Percentiles rank a stretch among this genome's conserved stretches.
Conservation (phyloP, 2,329 filamentous ascomycete genomes). For the Claviceps paspali region DNA sequence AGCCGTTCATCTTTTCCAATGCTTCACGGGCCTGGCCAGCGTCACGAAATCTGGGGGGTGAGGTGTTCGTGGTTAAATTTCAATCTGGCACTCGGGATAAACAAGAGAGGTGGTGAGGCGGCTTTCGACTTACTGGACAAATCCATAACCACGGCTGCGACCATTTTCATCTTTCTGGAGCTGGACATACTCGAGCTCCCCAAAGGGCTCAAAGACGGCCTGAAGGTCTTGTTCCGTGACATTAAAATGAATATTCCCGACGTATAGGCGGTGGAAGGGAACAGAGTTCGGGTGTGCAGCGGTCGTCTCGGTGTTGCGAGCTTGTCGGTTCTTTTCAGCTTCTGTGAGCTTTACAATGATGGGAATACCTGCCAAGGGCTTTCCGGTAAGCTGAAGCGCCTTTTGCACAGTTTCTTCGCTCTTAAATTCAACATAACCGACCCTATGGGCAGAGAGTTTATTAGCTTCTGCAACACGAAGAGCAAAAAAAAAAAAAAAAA, state of each 20-base stretch:
- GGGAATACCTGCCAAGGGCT: slow-evolving; percentile 95
- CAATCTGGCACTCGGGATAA: background rate
- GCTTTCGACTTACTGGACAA: slow-evolving; percentile 69
- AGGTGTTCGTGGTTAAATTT: background rate
- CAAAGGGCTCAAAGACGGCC: slow-evolving; percentile 95
- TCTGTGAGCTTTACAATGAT: slow-evolving; percentile 98
- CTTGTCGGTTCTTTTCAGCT: slow-evolving; percentile 97
- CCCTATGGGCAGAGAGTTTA: slow-evolving; percentile 41
- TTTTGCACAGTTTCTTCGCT: slow-evolving; percentile 84
- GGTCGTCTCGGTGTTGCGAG: slow-evolving; percentile 60
- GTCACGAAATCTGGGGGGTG: slow-evolving; percentile 59
- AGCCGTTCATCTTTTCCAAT: slow-evolving; percentile 97
- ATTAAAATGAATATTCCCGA: slow-evolving; percentile 99
- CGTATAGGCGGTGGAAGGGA: slow-evolving; percentile 94
- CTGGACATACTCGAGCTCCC: slow-evolving; percentile 93
- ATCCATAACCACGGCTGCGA: slow-evolving; percentile 88
- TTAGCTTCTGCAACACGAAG: no score
- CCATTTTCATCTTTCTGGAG: slow-evolving; percentile 90
- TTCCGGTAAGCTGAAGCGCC: slow-evolving; percentile 94
- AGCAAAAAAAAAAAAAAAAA: background rate
- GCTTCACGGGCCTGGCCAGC: slow-evolving; percentile 85
- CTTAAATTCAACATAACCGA: slow-evolving; percentile 98
- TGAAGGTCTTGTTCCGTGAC: slow-evolving; percentile 92
- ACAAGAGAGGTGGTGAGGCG: background rate
- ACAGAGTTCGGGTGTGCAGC: slow-evolving; percentile 63